Base-by-base conservation (phyloP, 1,139 yeast genomes). In the Yamadazyma conglobata region DNA sequence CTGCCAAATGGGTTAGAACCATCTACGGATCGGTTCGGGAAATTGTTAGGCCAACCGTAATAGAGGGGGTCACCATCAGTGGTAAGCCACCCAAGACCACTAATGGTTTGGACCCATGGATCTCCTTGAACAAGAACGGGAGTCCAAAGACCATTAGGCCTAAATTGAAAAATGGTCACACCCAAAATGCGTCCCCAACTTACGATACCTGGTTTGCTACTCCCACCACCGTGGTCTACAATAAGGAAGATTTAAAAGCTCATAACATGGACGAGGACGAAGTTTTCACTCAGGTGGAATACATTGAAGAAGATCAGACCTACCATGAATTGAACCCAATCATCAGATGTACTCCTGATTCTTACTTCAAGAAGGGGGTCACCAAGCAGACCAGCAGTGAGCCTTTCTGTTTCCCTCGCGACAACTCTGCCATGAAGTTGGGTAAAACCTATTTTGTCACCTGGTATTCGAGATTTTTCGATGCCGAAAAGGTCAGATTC, bases 381-480 rank as follows among this genome's bases (percentile, higher is more conserved):
- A 79, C 77, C 21, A 76, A 75, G 46, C 73, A 73, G 39, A 53
- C 57, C 15, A 38, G 56, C 0, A 73, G 86, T 22, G 89, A 68
- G 34, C 96, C 96, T 11, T 84, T 86, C 54, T 87, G 96, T 55
- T 74, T 84, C 16, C 96, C 95, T 12, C 65, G 61, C 19, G 91
- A 84, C 42, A 69, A 76, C 39, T 50, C 65, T 10, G 64, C 59
- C 24, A 64, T 81, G 57, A 69, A 72, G 40, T 54, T 72, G 39
- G 94, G 72, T 23, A 58, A 69, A 35, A 73, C 84, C 1, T 83
- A 84, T 48, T 87, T 88, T 50, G 57, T 84, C 31, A 78, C 91
- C 8, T 87, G 96, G 96, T 87, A 64, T 56, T 70, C 89, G 2
- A 66, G 70, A 30, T 85, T 79, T 48, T 72, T 70, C 39, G 61